phyloP scores from a whole-genome alignment of 345 rosid species.

The Cardamine occulta region DNA sequence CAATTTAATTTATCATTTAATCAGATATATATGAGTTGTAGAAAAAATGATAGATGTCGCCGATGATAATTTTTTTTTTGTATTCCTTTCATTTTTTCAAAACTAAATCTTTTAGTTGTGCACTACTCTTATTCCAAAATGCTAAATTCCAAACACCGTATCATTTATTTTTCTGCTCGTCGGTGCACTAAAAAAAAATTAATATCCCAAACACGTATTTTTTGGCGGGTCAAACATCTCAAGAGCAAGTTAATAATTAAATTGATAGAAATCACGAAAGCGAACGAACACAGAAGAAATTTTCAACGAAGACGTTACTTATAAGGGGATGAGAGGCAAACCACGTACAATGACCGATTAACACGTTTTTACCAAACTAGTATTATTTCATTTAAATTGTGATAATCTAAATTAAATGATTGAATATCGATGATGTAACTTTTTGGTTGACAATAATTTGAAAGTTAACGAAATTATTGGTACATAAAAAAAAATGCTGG shows the following conservation, averaged over 20 bases:
- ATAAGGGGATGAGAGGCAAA: conserved; percentile 37
- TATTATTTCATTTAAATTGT: background rate
- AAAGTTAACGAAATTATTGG: conserved; percentile 28
- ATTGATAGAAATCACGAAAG: conserved; percentile 16
- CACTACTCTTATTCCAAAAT: conserved; percentile 6
- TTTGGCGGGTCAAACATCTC: conserved; percentile 35
- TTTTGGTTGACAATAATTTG: conserved; percentile 20
- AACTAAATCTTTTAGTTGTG: background rate
- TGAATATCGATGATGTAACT: conserved; percentile 28
- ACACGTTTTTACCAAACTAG: conserved; percentile 39
- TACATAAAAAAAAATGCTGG: background rate
- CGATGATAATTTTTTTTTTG: no score
- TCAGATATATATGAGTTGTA: background rate
- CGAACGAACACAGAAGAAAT: conserved; percentile 28
- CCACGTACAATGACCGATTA: conserved; percentile 45
- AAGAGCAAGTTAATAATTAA: conserved; percentile 17
- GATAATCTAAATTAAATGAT: conserved; percentile 41
- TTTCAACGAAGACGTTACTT: conserved; percentile 37
- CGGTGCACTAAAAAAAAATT: conserved; percentile 35
- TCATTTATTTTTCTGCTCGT: conserved; percentile 16
- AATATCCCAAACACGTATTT: conserved; percentile 32
- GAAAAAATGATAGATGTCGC: background rate
- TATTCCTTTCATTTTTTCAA: no score
- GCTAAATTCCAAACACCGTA: conserved; percentile 1
- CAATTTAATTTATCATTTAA: background rate